These are phyloP conservation scores for Grosmannia clavigera DNA, from an alignment of 2,329 filamentous ascomycete genomes.

Conservation along the genomic window DNA sequence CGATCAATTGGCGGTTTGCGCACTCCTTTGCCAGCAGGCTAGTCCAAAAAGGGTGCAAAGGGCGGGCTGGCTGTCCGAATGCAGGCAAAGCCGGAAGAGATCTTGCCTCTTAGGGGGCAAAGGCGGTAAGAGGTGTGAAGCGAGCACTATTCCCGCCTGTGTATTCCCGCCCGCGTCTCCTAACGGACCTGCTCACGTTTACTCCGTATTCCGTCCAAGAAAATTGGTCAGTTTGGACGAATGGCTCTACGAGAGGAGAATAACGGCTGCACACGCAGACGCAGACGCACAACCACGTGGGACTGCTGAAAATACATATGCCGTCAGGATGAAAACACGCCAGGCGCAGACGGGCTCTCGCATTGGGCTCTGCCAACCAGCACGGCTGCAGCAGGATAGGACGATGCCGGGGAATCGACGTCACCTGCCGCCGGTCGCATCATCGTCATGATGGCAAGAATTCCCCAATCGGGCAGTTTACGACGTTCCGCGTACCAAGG, in stretches of 20 bases:
- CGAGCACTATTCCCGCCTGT: not conserved
- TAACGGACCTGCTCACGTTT: not conserved
- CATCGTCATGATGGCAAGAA: not conserved
- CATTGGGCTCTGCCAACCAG: not conserved
- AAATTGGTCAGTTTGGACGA: too few relatives aligned
- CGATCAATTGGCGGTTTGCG: not conserved
- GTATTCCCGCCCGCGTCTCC: not conserved
- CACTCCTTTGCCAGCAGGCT: not conserved
- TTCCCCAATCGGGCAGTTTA: not conserved
- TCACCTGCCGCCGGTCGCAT: not conserved
- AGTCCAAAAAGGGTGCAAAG: constrained; percentile 3
- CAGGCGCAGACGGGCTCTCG: not conserved
- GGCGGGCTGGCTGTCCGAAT: constrained; percentile 6
- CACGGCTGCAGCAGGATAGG: not conserved
- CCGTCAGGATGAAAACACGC: not conserved
- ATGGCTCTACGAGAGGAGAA: too few relatives aligned
- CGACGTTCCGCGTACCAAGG: not conserved
- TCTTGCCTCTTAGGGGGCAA: not conserved
- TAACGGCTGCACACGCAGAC: not conserved
- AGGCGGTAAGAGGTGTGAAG: not conserved
- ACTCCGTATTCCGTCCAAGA: too few relatives aligned
- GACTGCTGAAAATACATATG: not conserved
- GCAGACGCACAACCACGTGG: not conserved
- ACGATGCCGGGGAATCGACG: not conserved
- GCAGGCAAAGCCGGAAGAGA: constrained; percentile 3